Conservation (phyloP, 1,284 basidiomycete species). For the Volvariella surrecta region DNA sequence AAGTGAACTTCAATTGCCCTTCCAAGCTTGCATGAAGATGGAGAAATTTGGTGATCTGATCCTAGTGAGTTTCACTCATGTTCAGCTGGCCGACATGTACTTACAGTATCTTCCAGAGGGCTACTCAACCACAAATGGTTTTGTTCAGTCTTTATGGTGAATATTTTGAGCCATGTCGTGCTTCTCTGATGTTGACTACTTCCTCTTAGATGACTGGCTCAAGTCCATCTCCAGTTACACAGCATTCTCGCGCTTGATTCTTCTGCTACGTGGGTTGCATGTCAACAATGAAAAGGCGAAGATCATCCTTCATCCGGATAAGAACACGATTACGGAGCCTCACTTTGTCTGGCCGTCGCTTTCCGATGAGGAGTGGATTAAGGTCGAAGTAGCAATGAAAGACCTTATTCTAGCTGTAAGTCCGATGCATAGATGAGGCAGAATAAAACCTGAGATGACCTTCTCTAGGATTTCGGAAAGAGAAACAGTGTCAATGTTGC, state of each 20-base stretch:
- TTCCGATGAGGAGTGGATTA: constrained; percentile 97
- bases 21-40: constrained; percentile 99
- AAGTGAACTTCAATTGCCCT: constrained; percentile 94
- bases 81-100: not conserved
- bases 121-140: constrained; percentile 99
- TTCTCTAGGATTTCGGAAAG: constrained; percentile 87
- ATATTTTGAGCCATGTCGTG: constrained; percentile 11
- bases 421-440: not conserved
- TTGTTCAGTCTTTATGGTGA: constrained; percentile 92
- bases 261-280: constrained; percentile 92
- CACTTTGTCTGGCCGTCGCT: constrained; percentile 99
- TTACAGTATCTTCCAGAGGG: constrained; percentile 44
- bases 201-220: constrained; percentile 83
- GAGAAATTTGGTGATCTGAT: constrained; percentile 99
- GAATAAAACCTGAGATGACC: constrained; percentile 5
- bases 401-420: constrained; percentile 81
- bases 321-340: constrained; percentile 92
- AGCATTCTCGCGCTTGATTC: constrained; percentile 95
- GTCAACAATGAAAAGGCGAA: constrained; percentile 99
- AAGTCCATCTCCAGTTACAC: constrained; percentile 99
- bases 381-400: constrained; percentile 97
- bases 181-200: constrained; percentile 6
- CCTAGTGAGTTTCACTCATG: constrained; percentile 39
- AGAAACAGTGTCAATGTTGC: constrained; percentile 99
- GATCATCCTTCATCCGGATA: constrained; percentile 87